phyloP scores from a whole-genome alignment of 1,284 basidiomycete species.

The Tausonia pullulans region DNA sequence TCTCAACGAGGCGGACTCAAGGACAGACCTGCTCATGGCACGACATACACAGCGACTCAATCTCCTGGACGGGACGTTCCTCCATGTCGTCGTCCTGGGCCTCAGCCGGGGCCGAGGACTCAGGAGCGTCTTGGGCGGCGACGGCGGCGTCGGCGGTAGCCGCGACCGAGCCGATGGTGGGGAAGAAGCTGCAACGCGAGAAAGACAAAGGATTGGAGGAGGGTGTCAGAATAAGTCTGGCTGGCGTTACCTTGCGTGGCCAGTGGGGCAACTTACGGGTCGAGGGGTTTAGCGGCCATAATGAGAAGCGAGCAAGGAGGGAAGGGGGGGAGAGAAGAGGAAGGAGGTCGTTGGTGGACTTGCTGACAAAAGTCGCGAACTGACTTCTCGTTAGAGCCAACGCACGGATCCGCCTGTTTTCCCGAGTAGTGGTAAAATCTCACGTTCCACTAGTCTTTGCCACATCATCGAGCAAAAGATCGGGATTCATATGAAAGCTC shows the following conservation, averaged over 20 bases:
- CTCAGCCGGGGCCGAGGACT: not conserved
- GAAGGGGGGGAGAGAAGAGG: no score
- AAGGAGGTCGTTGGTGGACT: no score
- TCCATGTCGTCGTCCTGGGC: constrained; percentile 18
- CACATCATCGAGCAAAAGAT: no score
- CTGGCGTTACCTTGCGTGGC: not conserved
- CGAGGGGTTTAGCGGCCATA: constrained; percentile 1
- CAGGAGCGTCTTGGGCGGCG: constrained; percentile 9
- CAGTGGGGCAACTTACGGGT: not conserved
- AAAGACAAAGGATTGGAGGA: not conserved
- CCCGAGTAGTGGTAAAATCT: no score
- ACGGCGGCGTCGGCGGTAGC: constrained; percentile 34
- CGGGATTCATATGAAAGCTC: no score
- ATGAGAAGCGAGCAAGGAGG: no score
- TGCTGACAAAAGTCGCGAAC: no score
- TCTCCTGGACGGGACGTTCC: constrained; percentile 56
- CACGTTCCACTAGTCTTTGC: no score
- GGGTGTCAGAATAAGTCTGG: not conserved
- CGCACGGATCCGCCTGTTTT: no score
- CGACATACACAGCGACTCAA: constrained; percentile 90
- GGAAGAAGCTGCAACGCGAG: constrained; percentile 33
- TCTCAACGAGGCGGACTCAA: constrained; percentile 4
- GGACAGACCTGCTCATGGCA: constrained; percentile 70
- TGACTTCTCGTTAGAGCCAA: no score
- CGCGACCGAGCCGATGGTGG: constrained; percentile 40